Base-by-base conservation (phyloP, 805 yeast species). In the Starmerella stellata region DNA sequence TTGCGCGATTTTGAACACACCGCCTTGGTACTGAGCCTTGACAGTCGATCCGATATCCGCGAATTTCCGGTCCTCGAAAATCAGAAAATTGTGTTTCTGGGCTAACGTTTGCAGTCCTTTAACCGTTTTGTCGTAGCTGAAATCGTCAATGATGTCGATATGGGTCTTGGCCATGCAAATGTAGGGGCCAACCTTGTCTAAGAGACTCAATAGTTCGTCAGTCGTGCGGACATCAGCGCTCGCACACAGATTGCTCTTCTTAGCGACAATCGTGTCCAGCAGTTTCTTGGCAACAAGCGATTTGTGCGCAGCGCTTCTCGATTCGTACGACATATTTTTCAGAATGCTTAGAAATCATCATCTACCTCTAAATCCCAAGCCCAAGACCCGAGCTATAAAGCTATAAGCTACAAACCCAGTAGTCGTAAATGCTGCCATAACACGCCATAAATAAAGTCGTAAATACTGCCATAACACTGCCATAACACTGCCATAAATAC, bases 11-110 rank as follows among this genome's bases (percentile, higher is more conserved):
- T 72, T 74, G 63, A 73, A 83, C 9, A 81, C 76, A 34, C 98
- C 98, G 29, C 92, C 81, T 24, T 78, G 64, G 59, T 87, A 90
- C 60, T 90, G 98, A 34, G 81, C 70, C 61, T 87, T 85, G 39
- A 90, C 98, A 1, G 98, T 90, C 54, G 85, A 82, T 15, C 99
- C 99, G 51, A 90, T 90, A 59, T 90, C 99, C 19, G 99, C 98
- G 60, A 90, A 90, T 62, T 90, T 90, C 47, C 99, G 70, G 61
- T 90, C 99, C 62, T 90, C 99, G 55, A 90, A 90, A 48, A 90
- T 77, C 66, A 90, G 62, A 53, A 90, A 90, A 47, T 78, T 72
- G 63, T 85, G 87, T 54, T 83, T 82, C 50, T 71, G 62, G 17
- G 95, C 72, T 24, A 90, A 64, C 38, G 55, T 72, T 42, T 76